Conservation (phyloP, 768 basidiomycete species). For the Pleurotus pulmonarius region DNA sequence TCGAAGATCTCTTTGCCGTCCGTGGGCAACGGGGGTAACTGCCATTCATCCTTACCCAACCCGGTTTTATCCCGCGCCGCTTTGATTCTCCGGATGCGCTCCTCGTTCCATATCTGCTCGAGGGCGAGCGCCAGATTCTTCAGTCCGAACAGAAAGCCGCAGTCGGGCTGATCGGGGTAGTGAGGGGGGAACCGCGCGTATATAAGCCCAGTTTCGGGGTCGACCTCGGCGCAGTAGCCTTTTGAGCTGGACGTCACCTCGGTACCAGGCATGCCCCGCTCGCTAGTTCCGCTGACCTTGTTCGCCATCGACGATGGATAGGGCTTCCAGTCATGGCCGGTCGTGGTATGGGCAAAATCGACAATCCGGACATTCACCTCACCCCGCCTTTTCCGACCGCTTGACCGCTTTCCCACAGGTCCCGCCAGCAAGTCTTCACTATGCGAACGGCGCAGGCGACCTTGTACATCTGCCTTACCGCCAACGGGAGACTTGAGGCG, state of each 20-base stretch:
- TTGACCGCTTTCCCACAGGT: constrained; percentile 58
- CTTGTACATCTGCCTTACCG: constrained; percentile 30
- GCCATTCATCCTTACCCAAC: constrained; percentile 28
- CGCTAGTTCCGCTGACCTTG: neutral
- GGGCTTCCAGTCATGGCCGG: constrained; percentile 85
- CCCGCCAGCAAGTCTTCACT: constrained; percentile 78
- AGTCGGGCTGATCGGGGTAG: constrained; percentile 84
- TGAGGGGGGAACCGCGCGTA: constrained; percentile 95
- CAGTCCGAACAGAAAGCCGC: constrained; percentile 91
- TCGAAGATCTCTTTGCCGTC: constrained; percentile 81
- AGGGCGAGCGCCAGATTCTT: constrained; percentile 74
- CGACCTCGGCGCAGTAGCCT: constrained; percentile 80
- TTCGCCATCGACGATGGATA: constrained; percentile 40
- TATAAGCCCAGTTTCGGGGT: constrained; percentile 77
- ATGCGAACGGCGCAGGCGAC: constrained; percentile 64
- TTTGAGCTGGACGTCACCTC: constrained; percentile 56
- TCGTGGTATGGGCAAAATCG: constrained; percentile 98
- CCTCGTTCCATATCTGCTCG: constrained; percentile 85
- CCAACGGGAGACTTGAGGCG: constrained; percentile 31
- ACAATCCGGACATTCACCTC: constrained; percentile 96
- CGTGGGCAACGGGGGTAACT: constrained; percentile 60
- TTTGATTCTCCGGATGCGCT: constrained; percentile 70
- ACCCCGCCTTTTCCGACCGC: constrained; percentile 73
- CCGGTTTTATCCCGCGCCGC: constrained; percentile 53
- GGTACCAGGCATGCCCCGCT: neutral